These are phyloP conservation scores for Sporothrix protearum DNA, from an alignment of 2,329 filamentous ascomycete species.

Conservation along the genomic window DNA sequence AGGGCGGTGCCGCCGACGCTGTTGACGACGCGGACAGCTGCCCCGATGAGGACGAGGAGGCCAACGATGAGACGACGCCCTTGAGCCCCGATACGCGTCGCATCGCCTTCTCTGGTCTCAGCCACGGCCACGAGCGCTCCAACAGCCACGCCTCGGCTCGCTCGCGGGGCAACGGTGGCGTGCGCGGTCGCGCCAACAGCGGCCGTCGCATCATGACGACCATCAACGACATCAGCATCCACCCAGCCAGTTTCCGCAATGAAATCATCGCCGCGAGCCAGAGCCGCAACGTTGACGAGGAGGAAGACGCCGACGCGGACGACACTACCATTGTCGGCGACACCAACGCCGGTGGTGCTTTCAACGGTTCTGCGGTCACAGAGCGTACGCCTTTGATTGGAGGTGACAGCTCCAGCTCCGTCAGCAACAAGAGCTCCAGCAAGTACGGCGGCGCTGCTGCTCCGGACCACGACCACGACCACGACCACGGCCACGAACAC, in stretches of 20 bases:
- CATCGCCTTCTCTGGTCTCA: constrained; percentile 41
- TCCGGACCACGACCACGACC: constrained; percentile 29
- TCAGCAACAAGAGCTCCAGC: constrained; percentile 19
- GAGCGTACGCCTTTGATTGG: constrained; percentile 42
- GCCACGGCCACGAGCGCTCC: constrained; percentile 22
- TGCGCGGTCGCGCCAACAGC: constrained; percentile 46
- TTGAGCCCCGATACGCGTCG: constrained; percentile 39
- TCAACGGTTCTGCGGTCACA: constrained; percentile 31
- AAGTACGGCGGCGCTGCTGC: constrained; percentile 2
- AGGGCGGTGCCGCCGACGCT: constrained; percentile 47
- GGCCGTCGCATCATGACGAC: constrained; percentile 56
- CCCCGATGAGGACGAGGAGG: constrained; percentile 52
- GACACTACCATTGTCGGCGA: constrained; percentile 41
- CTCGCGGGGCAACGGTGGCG: constrained; percentile 38
- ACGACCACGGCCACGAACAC: constrained; percentile 33
- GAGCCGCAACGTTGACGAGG: constrained; percentile 54
- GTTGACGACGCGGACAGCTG: constrained; percentile 37
- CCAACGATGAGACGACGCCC: constrained; percentile 35
- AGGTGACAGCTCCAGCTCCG: constrained; percentile 25
- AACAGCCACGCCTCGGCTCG: constrained; percentile 30
- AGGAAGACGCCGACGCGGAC: constrained; percentile 46
- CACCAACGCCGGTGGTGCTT: constrained; percentile 27
- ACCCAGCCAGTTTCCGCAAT: constrained; percentile 85
- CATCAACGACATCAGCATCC: constrained; percentile 73
- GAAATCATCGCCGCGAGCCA: constrained; percentile 81